A percentile compares a stretch with the other conserved stretches of the same genome.
Conservation (phyloP, 2,329 filamentous ascomycete species). For the Talaromyces amestolkiae region DNA sequence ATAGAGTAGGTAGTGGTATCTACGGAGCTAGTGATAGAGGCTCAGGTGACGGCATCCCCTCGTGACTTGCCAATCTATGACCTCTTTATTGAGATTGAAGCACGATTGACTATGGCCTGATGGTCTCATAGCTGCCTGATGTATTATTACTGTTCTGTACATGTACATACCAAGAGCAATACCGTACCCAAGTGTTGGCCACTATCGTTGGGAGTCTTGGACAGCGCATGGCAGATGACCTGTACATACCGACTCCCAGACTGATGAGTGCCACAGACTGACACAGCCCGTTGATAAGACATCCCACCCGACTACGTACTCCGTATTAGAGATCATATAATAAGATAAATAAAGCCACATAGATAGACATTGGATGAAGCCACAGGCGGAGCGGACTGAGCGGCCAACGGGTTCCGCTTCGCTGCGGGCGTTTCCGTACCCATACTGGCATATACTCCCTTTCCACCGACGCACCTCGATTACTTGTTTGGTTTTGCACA, state of each 20-base stretch:
- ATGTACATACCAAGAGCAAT: background rate
- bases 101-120: background rate
- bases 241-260: background rate
- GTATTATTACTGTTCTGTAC: background rate
- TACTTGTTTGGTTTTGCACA: background rate
- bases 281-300: background rate
- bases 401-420: conserved; percentile 6
- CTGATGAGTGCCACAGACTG: background rate
- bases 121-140: background rate
- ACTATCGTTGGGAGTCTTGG: background rate
- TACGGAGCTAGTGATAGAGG: background rate
- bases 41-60: background rate
- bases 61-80: background rate
- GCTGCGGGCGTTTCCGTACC: background rate
- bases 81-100: background rate
- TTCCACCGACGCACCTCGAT: background rate
- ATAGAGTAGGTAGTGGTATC: background rate
- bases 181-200: background rate
- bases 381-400: conserved; percentile 2
- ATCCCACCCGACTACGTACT: background rate
- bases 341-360: background rate
- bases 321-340: background rate
- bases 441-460: background rate
- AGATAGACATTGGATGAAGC: background rate
- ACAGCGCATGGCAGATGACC: background rate